Conservation (phyloP, 805 yeast genomes). For the Nakazawaea holstii region DNA sequence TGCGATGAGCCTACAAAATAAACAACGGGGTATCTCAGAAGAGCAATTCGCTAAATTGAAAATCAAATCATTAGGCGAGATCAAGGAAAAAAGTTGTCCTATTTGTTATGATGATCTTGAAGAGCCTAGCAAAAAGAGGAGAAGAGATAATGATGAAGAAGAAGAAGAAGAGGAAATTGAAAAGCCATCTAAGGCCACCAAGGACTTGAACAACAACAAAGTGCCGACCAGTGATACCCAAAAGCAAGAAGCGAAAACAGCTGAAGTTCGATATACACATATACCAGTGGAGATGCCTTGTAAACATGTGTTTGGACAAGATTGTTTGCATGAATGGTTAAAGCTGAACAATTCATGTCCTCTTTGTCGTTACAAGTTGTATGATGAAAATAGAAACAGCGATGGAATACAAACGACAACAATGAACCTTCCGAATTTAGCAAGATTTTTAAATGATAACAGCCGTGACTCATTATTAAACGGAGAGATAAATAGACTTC, state of each 20-base stretch:
- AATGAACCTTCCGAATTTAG: constrained; percentile 30
- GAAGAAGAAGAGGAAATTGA: constrained; percentile 8
- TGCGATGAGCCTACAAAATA: constrained; percentile 37
- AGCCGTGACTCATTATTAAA: constrained; percentile 21
- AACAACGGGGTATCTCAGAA: constrained; percentile 46
- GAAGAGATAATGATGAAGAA: constrained; percentile 7
- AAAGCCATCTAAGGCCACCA: not conserved
- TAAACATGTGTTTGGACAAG: constrained; percentile 78
- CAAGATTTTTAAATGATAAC: constrained; percentile 26
- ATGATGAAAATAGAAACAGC: constrained; percentile 17
- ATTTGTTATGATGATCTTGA: constrained; percentile 58
- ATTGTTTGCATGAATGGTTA: constrained; percentile 86
- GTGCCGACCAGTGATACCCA: not conserved
- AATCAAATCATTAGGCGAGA: constrained; percentile 23
- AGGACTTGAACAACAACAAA: constrained; percentile 5
- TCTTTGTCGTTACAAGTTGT: constrained; percentile 63
- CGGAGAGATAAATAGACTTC: constrained; percentile 23
- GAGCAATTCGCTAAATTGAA: constrained; percentile 50
- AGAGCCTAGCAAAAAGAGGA: constrained; percentile 19
- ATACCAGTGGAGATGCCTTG: constrained; percentile 76
- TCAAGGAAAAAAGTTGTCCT: constrained; percentile 42
- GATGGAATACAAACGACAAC: constrained; percentile 19
- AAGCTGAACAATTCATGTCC: constrained; percentile 75
- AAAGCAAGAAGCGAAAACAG: constrained; percentile 20
- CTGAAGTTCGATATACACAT: constrained; percentile 40